These are phyloP conservation scores for Tricholomella constricta DNA, from an alignment of 768 basidiomycete species.

Conservation along the genomic window DNA sequence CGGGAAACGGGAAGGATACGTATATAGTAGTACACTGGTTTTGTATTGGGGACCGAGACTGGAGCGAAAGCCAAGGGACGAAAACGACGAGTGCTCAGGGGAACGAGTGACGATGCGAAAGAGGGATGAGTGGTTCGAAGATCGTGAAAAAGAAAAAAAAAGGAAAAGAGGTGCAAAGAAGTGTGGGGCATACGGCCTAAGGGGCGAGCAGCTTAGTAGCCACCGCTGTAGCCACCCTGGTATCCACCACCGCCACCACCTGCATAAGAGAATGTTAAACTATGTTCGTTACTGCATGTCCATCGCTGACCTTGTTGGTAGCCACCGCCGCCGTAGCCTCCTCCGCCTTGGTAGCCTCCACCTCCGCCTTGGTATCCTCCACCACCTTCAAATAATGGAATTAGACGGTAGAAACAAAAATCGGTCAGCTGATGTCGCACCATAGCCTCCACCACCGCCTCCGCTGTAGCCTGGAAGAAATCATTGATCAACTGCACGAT, in stretches of 20 bases:
- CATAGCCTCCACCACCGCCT: constrained; percentile 22
- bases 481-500: not conserved
- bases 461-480: constrained; percentile 16
- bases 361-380: constrained; percentile 10
- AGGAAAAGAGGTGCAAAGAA: constrained; percentile 12
- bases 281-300: constrained; percentile 16
- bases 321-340: constrained; percentile 4
- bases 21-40: constrained; percentile 50
- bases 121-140: constrained; percentile 36
- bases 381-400: not conserved
- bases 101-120: constrained; percentile 39
- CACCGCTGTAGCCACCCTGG: constrained; percentile 33
- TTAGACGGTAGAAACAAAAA: not conserved
- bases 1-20: constrained; percentile 19
- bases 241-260: too few relatives aligned
- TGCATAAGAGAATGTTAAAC: constrained; percentile 21
- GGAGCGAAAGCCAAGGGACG: constrained; percentile 33
- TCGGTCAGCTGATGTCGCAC: not conserved
- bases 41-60: constrained; percentile 40
- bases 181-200: constrained; percentile 1
- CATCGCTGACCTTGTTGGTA: constrained; percentile 12
- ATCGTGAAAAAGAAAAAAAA: constrained; percentile 1
- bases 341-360: constrained; percentile 22
- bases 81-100: constrained; percentile 40
- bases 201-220: constrained; percentile 26